Evolutionary conservation across 2,329 filamentous ascomycete genomes (phyloP).

Genomic region (Talaromyces piceae): DNA sequence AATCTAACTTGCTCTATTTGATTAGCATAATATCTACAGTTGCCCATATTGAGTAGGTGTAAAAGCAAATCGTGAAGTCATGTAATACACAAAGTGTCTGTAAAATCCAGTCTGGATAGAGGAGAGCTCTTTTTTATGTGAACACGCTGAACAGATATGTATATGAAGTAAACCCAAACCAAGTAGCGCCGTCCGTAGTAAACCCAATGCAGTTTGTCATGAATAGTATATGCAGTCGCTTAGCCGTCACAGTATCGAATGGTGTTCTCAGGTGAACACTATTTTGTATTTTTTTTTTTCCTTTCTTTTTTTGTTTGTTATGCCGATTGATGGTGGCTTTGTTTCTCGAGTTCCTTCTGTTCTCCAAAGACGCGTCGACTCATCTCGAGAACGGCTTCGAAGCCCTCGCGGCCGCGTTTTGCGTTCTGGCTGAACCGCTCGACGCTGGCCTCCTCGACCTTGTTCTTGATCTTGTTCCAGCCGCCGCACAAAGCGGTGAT

Average conservation of each 20-base stretch:
- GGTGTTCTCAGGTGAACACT: too few species aligned
- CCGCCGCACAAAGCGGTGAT: conserved; percentile 92
- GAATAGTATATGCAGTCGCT: conserved; percentile 11
- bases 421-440: conserved; percentile 89
- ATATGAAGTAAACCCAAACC: background rate
- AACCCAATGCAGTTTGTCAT: conserved; percentile 8
- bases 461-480: conserved; percentile 95
- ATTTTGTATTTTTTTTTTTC: too few species aligned
- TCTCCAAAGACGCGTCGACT: conserved; percentile 85
- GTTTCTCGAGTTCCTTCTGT: conserved; percentile 61
- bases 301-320: too few species aligned
- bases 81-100: background rate
- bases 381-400: conserved; percentile 91
- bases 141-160: conserved; percentile 8
- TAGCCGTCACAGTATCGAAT: conserved; percentile 11
- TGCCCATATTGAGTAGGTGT: background rate
- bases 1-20: background rate
- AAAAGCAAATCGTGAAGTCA: background rate
- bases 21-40: background rate
- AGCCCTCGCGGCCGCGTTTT: conserved; percentile 80
- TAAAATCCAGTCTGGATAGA: background rate
- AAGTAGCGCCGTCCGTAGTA: conserved; percentile 11
- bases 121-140: conserved; percentile 7
- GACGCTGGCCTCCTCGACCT: conserved; percentile 86
- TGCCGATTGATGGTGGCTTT: conserved; percentile 31